phyloP scores from a whole-genome alignment of 352 stramenopile genomes.

The Phytophthora foliorum region DNA sequence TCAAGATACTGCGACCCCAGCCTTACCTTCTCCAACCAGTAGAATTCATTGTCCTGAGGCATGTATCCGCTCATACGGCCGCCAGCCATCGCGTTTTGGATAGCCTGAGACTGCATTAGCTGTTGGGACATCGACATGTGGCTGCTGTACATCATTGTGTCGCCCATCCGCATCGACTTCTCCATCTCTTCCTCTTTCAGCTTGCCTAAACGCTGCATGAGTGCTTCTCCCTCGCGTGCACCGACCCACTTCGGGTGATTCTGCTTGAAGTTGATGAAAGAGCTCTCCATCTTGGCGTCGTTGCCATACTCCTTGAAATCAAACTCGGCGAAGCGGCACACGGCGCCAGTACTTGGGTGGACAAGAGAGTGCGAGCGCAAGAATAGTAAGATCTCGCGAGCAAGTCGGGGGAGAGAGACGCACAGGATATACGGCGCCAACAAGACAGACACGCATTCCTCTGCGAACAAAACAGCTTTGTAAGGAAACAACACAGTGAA shows the following conservation, averaged over 20 bases:
- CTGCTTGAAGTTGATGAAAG: conserved; percentile 97
- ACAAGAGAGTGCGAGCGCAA: conserved; percentile 93
- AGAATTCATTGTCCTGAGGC: conserved; percentile 88
- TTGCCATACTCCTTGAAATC: conserved; percentile 97
- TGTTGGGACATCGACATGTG: conserved; percentile 88
- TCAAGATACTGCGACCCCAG: background rate
- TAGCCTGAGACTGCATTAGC: conserved; percentile 89
- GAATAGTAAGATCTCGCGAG: conserved; percentile 95
- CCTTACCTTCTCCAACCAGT: conserved; percentile 89
- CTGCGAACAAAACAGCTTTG: conserved; percentile 94
- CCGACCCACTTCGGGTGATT: conserved; percentile 91
- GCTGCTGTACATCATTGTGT: conserved; percentile 85
- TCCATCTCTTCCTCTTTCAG: conserved; percentile 89
- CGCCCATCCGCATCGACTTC: conserved; percentile 86
- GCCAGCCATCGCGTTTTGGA: conserved; percentile 77
- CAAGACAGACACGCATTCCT: conserved; percentile 95
- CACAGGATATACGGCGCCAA: conserved; percentile 97
- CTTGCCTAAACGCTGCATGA: conserved; percentile 74
- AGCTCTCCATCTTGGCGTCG: conserved; percentile 97
- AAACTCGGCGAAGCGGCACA: conserved; percentile 97
- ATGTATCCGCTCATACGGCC: conserved; percentile 56
- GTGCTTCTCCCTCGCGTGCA: conserved; percentile 72
- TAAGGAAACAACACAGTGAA: conserved; percentile 95
- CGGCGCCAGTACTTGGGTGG: conserved; percentile 93
- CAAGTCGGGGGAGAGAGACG: conserved; percentile 93